Conservation (phyloP, 768 basidiomycete species). For the Boletus bicolor region DNA sequence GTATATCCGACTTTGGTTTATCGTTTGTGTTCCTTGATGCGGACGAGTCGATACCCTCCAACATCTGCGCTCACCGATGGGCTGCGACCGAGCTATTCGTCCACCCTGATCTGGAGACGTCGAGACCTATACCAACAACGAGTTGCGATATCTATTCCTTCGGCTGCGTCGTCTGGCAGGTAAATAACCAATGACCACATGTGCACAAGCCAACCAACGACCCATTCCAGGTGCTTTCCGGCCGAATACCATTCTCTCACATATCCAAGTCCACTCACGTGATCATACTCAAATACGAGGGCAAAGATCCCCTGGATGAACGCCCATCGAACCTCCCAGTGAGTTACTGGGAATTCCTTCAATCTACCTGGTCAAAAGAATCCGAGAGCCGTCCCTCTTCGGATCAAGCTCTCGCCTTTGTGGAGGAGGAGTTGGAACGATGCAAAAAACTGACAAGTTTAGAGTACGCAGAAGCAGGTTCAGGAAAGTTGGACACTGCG, state of each 20-base stretch:
- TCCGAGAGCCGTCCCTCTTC: slow-evolving; percentile 7
- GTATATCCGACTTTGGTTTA: slow-evolving; percentile 16
- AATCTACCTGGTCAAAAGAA: slow-evolving; percentile 9
- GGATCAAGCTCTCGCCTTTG: slow-evolving; percentile 1
- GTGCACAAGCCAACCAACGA: neutral
- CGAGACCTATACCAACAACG: slow-evolving; percentile 2
- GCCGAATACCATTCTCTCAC: slow-evolving; percentile 9
- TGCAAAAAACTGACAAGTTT: neutral
- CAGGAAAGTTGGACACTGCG: neutral
- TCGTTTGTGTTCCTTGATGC: neutral
- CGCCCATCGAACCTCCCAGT: neutral
- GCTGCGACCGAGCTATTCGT: slow-evolving; percentile 12
- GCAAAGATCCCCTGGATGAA: slow-evolving; percentile 15
- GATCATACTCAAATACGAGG: slow-evolving; percentile 16
- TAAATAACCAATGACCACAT: neutral
- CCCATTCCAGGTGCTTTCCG: slow-evolving; percentile 8
- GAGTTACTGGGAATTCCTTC: slow-evolving; percentile 12
- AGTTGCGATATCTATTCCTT: slow-evolving; percentile 12
- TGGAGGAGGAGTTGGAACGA: slow-evolving; percentile 3
- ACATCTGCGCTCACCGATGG: slow-evolving; percentile 9
- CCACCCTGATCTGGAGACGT: slow-evolving; percentile 6
- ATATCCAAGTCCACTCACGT: slow-evolving; percentile 9
- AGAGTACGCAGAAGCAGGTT: neutral
- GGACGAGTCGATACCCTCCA: slow-evolving; percentile 3
- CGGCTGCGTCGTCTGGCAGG: slow-evolving; percentile 14